Base-by-base conservation (phyloP, 1,139 yeast genomes). In the Hemisphaericaspora subhashii region DNA sequence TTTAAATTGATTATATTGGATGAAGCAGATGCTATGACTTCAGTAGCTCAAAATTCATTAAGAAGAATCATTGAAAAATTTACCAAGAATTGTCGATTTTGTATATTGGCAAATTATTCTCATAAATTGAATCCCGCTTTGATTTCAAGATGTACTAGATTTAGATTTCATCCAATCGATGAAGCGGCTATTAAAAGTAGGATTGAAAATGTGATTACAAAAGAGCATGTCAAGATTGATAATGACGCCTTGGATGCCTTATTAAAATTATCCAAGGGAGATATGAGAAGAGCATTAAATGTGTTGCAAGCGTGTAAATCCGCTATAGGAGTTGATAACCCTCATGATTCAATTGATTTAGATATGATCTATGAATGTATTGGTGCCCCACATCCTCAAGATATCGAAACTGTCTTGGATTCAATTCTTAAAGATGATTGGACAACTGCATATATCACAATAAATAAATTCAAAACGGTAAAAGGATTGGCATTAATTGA, bases 21-120 rank as follows among this genome's bases (percentile, higher is more conserved):
- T 66, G 99, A 94, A 65, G 98, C 98, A 0, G 98, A 94, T 64
- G 95, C 98, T 33, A 94, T 94, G 98, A 92, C 99, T 1, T 83
- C 86, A 44, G 95, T 86, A 8, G 98, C 99, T 0, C 66, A 94
- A 60, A 92, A 92, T 58, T 96, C 98, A 1, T 69, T 94, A 47
- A 77, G 99, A 62, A 71, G 99, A 45, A 80, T 78, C 50, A 94
- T 94, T 60, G 99, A 94, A 60, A 89, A 87, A 57, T 92, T 88
- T 58, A 90, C 98, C 20, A 86, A 87, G 55, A 90, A 90, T 62
- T 90, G 98, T 13, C 77, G 99, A 47, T 94, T 94, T 64, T 92
- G 98, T 66, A 90, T 94, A 35, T 72, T 94, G 53, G 98, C 98
- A 41, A 94, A 94, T 58, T 94, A 94, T 64, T 83, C 97, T 4